These are phyloP conservation scores for Phaeolepiota aurea DNA, from an alignment of 768 basidiomycete species.

Conservation along the genomic window DNA sequence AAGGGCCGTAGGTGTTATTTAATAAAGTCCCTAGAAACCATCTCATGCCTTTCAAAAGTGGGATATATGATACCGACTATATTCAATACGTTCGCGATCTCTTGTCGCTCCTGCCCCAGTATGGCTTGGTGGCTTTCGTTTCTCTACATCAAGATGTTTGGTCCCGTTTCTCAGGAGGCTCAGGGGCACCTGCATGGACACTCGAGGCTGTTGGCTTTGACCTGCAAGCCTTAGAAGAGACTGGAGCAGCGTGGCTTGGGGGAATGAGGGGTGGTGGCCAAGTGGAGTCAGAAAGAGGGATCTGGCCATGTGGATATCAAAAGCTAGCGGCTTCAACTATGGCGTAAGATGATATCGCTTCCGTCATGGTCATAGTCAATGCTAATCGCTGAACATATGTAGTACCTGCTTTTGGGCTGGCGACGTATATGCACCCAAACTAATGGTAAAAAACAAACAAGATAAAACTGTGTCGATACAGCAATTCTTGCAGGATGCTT, in stretches of 20 bases:
- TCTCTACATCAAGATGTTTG: constrained; percentile 93
- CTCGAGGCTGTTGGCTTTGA: constrained; percentile 83
- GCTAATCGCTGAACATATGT: constrained; percentile 1
- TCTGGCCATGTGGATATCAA: constrained; percentile 93
- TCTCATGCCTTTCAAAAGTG: constrained; percentile 36
- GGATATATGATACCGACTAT: constrained; percentile 79
- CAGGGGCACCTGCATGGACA: constrained; percentile 96
- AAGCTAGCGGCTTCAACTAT: constrained; percentile 91
- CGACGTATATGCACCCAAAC: constrained; percentile 73
- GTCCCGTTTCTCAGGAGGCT: constrained; percentile 92
- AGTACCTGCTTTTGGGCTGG: constrained; percentile 95
- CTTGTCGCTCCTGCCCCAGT: constrained; percentile 60
- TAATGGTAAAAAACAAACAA: constrained; percentile 39
- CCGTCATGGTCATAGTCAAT: not conserved
- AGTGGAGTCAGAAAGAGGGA: constrained; percentile 66
- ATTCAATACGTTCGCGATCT: constrained; percentile 69
- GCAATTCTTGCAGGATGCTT: constrained; percentile 73
- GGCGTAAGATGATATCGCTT: constrained; percentile 45
- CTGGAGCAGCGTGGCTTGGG: constrained; percentile 80
- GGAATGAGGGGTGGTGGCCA: constrained; percentile 76
- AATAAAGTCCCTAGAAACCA: not conserved
- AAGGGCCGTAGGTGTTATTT: constrained; percentile 72
- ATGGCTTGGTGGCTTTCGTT: constrained; percentile 67
- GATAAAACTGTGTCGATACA: constrained; percentile 61
- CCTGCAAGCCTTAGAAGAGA: constrained; percentile 66